Conservation (phyloP, 2,329 filamentous ascomycete species). For the Fusarium setosum region DNA sequence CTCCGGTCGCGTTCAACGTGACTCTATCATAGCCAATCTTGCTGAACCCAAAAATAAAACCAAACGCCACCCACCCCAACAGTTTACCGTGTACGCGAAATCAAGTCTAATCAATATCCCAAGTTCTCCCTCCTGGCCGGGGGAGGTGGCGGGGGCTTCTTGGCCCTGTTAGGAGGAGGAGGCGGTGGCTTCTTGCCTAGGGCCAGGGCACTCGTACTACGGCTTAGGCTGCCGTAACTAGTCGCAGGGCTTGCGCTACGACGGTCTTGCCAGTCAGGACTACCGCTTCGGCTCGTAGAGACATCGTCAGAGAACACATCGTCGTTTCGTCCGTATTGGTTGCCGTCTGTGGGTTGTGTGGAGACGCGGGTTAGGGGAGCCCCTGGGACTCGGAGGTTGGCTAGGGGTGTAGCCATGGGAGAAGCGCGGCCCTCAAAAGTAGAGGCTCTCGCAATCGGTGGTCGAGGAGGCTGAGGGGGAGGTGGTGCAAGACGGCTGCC, state of each 20-base stretch:
- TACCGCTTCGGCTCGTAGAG: conserved; percentile 63
- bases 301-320: conserved; percentile 64
- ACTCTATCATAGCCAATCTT: conserved; percentile 27
- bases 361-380: conserved; percentile 57
- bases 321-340: conserved; percentile 41
- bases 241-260: conserved; percentile 67
- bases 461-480: conserved; percentile 50
- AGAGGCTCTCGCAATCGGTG: conserved; percentile 50
- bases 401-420: conserved; percentile 36
- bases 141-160: conserved; percentile 52
- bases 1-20: conserved; percentile 31
- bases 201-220: conserved; percentile 51
- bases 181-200: conserved; percentile 66
- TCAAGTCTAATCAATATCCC: conserved; percentile 34
- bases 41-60: conserved; percentile 6
- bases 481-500: conserved; percentile 47
- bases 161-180: conserved; percentile 60
- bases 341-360: conserved; percentile 48
- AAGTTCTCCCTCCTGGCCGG: conserved; percentile 46
- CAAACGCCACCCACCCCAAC: conserved; percentile 32
- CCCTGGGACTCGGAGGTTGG: conserved; percentile 41
- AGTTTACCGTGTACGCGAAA: conserved; percentile 5
- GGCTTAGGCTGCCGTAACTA: conserved; percentile 65
- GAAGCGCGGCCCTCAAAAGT: conserved; percentile 51
- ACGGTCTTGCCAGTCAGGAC: conserved; percentile 60